These are phyloP conservation scores for Lizonia empirigonia DNA, from an alignment of 2,329 filamentous ascomycete species.

Conservation along the genomic window DNA sequence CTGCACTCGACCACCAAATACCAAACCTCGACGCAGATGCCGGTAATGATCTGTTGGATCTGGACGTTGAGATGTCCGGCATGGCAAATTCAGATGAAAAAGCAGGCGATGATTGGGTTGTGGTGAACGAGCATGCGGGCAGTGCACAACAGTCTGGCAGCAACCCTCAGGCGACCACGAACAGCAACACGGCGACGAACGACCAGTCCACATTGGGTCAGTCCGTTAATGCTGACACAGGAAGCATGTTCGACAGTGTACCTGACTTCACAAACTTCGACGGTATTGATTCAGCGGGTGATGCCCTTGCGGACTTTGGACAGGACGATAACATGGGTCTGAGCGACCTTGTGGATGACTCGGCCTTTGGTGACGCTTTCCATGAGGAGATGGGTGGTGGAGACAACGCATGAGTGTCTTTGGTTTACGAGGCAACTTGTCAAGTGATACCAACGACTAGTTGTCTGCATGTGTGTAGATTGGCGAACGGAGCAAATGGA, in stretches of 20 bases:
- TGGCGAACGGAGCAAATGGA: slow-evolving; percentile 6
- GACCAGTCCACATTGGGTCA: slow-evolving; percentile 24
- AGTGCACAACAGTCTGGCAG: slow-evolving; percentile 26
- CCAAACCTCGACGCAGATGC: slow-evolving; percentile 32
- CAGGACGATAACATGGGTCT: slow-evolving; percentile 47
- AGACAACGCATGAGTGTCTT: slow-evolving; percentile 27
- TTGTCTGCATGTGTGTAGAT: slow-evolving; percentile 1
- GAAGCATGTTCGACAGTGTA: slow-evolving; percentile 45
- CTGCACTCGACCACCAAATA: slow-evolving; percentile 34
- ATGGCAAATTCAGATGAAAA: slow-evolving; percentile 51
- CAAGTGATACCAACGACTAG: neutral
- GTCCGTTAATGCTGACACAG: slow-evolving; percentile 38
- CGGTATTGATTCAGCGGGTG: slow-evolving; percentile 46
- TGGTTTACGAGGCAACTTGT: neutral
- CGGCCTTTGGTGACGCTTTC: slow-evolving; percentile 50
- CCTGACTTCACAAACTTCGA: slow-evolving; percentile 47
- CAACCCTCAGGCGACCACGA: slow-evolving; percentile 26
- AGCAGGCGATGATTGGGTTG: slow-evolving; percentile 44
- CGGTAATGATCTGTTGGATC: slow-evolving; percentile 46
- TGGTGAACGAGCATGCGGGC: slow-evolving; percentile 36
- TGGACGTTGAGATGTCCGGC: slow-evolving; percentile 64
- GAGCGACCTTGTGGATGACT: slow-evolving; percentile 46
- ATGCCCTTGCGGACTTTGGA: slow-evolving; percentile 47
- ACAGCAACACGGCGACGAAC: slow-evolving; percentile 24
- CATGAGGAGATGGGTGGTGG: slow-evolving; percentile 42